phyloP scores from a whole-genome alignment of 202 grass and related monocot genomes.

The Saccharum hybrid region DNA sequence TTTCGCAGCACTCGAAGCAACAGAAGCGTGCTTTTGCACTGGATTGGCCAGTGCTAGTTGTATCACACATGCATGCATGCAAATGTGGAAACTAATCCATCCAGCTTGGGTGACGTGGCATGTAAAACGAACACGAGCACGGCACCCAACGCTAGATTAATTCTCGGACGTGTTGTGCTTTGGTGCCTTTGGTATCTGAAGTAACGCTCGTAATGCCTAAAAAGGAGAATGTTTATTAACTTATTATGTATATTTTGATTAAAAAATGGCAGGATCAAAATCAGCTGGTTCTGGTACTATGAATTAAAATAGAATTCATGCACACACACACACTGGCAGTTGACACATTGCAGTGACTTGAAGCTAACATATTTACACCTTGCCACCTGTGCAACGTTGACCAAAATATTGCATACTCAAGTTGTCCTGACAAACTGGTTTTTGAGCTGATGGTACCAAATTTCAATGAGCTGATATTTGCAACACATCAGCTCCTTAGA shows the following conservation, averaged over 20 bases:
- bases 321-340: background rate
- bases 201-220: no score
- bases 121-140: background rate
- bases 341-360: background rate
- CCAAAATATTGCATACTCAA: background rate
- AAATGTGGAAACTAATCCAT: background rate
- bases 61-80: background rate
- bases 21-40: background rate
- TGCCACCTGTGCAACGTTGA: background rate
- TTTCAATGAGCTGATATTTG: conserved; percentile 20
- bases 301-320: background rate
- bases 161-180: background rate
- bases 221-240: background rate
- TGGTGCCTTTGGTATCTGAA: no score
- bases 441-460: conserved; percentile 3
- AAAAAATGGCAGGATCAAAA: background rate
- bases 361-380: conserved; percentile 4
- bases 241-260: background rate
- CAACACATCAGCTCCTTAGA: conserved; percentile 29
- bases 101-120: background rate
- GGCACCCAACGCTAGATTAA: background rate
- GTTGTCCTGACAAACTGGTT: conserved; percentile 11
- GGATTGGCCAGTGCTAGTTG: background rate
- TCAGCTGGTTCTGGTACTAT: background rate
- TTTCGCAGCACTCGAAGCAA: background rate